Evolutionary conservation across 225 moss, liverwort and hornwort species (phyloP).

Genomic region (Takakia lepidozioides): DNA sequence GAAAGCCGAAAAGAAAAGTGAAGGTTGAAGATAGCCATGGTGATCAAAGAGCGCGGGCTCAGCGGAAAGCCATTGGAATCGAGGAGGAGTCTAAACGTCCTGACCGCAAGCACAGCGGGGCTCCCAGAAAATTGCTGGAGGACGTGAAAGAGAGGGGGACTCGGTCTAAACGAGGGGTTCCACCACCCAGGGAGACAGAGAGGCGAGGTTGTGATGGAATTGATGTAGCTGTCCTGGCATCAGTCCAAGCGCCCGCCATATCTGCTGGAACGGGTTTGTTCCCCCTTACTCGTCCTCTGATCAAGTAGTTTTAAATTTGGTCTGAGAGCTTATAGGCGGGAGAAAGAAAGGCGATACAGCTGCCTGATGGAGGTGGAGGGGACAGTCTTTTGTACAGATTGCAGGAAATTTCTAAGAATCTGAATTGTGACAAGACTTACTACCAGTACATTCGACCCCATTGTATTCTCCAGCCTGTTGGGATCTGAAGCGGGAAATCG

Average conservation of each 20-base stretch:
- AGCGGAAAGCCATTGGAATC: conserved; percentile 13
- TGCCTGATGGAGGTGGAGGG: background rate
- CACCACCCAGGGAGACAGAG: no score
- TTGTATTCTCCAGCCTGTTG: no score
- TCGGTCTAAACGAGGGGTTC: conserved; percentile 16
- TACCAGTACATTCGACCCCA: background rate
- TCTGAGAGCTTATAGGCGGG: no score
- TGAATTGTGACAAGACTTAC: no score
- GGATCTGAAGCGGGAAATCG: no score
- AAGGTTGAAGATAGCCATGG: conserved; percentile 17
- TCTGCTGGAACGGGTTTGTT: conserved; percentile 24
- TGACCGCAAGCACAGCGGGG: conserved; percentile 7
- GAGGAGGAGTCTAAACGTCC: conserved; percentile 5
- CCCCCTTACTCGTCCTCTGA: no score
- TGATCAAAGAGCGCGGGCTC: conserved; percentile 3
- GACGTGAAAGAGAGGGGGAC: background rate
- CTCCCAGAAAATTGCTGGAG: conserved; percentile 14
- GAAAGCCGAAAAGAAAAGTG: background rate
- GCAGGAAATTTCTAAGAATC: no score
- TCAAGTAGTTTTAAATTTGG: no score
- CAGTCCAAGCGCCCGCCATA: conserved; percentile 12
- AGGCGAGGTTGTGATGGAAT: conserved; percentile 14
- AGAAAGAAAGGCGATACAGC: background rate
- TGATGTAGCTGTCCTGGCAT: conserved; percentile 21
- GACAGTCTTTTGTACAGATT: no score